Percentiles rank a stretch among this genome's conserved stretches.
Evolutionary conservation across 202 grass and related monocot genomes (phyloP).

Genomic region (Zoysia matrella): DNA sequence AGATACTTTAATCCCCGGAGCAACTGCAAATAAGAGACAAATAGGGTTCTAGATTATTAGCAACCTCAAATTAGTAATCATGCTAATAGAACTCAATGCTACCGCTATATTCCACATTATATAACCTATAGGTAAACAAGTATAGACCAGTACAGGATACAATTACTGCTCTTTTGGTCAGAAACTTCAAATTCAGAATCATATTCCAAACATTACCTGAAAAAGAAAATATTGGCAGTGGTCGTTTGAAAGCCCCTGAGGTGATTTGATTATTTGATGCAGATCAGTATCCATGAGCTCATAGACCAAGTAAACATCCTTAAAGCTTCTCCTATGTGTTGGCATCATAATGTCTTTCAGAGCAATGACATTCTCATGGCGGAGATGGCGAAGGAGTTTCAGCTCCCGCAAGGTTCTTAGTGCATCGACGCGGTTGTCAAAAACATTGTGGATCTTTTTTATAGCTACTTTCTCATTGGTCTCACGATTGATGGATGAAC

Average conservation of each 20-base stretch:
- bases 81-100: conserved; percentile 2
- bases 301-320: conserved; percentile 93
- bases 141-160: not conserved
- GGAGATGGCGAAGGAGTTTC: conserved; percentile 87
- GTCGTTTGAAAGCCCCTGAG: conserved; percentile 73
- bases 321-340: conserved; percentile 74
- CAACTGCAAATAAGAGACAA: conserved; percentile 54
- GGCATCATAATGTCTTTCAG: conserved; percentile 99
- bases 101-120: not conserved
- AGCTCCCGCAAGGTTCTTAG: conserved; percentile 81
- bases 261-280: conserved; percentile 90
- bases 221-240: conserved; percentile 95
- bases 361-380: conserved; percentile 90
- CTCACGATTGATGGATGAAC: conserved; percentile 78
- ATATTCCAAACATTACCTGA: conserved; percentile 55
- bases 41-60: conserved; percentile 24
- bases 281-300: conserved; percentile 98
- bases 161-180: not conserved
- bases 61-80: conserved; percentile 4
- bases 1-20: conserved; percentile 91
- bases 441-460: conserved; percentile 91
- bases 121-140: not conserved
- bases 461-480: conserved; percentile 91
- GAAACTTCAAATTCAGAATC: not conserved
- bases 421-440: conserved; percentile 84